Evolutionary conservation across 148 eudicot genomes (phyloP), one percentile per base, ranked within the genome.

Genomic region (Camellia granthamiana): DNA sequence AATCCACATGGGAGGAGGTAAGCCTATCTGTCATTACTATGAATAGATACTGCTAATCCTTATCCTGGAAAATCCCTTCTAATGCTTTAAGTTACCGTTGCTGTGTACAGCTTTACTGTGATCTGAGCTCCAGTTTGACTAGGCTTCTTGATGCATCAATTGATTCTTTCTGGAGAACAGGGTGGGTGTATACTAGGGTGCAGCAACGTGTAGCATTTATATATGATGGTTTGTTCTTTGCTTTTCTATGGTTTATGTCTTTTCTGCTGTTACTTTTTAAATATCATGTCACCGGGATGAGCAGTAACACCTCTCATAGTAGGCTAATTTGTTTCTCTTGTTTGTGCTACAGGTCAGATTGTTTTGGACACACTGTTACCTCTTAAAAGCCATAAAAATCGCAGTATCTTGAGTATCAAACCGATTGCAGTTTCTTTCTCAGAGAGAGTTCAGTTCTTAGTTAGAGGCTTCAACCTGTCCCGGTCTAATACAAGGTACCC

Each of bases 1-100:
- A 84, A 60, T 84, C 98, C 70, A 69, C 80, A 13, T 95, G 97
- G 97, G 95, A 95, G 65, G 90, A 91, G 97, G 98, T 95, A 85
- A 84, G 38, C 67, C 74, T 75, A 67, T 73, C 67, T 13, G 15
- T 77, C 21, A 56, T 51, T 64, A 64, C 42, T 10, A 23, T 11
- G 68, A 64, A 64, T 19, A 42, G 21, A 64, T 41, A 64, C 68
- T 6, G 68, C 68, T 64, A 64, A 59, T 44, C 6, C 41, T 61
- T 1, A 44, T 61, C 51, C 4, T 19, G 38, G 18, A 51, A 44
- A 54, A 78, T 19, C 23, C 7, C 73, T 62, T 23, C 55, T 58
- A 69, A 43, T 80, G 18, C 59, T 79, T 58, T 14, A 74, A 62
- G 74, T 82, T 67, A 5, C 75, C 73, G 52, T 83, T 82, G 30